Evolutionary conservation across 2,329 filamentous ascomycete species (phyloP).

Genomic region (Daldinia sp.): DNA sequence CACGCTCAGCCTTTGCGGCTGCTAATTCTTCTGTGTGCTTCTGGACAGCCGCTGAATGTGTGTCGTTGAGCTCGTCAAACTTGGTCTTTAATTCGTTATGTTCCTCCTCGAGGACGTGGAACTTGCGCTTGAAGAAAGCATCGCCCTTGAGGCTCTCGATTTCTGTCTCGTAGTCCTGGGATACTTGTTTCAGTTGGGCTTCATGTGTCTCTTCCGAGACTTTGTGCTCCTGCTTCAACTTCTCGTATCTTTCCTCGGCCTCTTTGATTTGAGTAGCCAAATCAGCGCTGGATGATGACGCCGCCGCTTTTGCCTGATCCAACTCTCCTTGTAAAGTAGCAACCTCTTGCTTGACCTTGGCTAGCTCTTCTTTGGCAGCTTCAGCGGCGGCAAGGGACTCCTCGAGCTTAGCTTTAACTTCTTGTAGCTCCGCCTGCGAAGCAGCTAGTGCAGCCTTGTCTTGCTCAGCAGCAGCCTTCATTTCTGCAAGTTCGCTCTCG

Average conservation of each 20-base stretch:
- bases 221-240: constrained; percentile 64
- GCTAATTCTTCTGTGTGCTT: constrained; percentile 38
- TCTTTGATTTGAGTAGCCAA: constrained; percentile 47
- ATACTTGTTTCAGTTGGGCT: constrained; percentile 68
- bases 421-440: constrained; percentile 57
- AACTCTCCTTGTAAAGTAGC: constrained; percentile 61
- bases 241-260: constrained; percentile 54
- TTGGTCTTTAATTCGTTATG: constrained; percentile 60
- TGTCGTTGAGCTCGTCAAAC: constrained; percentile 46
- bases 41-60: constrained; percentile 42
- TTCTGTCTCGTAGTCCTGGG: constrained; percentile 72
- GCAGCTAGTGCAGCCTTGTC: constrained; percentile 62
- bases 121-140: constrained; percentile 73
- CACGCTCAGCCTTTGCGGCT: constrained; percentile 41
- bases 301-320: constrained; percentile 61
- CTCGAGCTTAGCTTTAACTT: constrained; percentile 54
- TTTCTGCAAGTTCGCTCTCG: constrained; percentile 64
- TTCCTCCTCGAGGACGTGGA: constrained; percentile 69
- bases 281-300: constrained; percentile 52
- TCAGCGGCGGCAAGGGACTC: constrained; percentile 48
- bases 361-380: constrained; percentile 58
- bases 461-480: constrained; percentile 63
- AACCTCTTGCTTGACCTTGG: constrained; percentile 63
- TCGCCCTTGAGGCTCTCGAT: constrained; percentile 73
- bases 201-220: constrained; percentile 62